Evolutionary conservation across 495 filamentous ascomycete genomes (phyloP).

Genomic region (Xylaria flabelliformis): DNA sequence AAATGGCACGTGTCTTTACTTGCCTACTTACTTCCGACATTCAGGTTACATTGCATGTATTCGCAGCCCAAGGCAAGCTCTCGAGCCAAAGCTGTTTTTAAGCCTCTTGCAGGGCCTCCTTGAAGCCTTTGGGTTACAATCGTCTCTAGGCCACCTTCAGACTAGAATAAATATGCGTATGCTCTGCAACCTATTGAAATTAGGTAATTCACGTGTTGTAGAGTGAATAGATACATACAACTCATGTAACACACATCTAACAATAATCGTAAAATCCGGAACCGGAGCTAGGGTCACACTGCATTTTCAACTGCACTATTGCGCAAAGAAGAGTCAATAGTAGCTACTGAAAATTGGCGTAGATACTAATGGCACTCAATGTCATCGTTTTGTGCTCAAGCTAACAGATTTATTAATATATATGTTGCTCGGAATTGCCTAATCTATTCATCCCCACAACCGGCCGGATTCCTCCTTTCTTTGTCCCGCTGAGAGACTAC

Average conservation of each 20-base stretch:
- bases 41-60: slow-evolving; percentile 5
- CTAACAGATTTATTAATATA: slow-evolving; percentile 25
- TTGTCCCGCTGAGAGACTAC: slow-evolving; percentile 26
- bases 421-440: slow-evolving; percentile 23
- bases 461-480: not conserved
- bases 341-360: not conserved
- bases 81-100: not conserved
- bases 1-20: slow-evolving; percentile 21
- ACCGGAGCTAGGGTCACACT: not conserved
- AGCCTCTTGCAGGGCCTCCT: not conserved
- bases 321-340: not conserved
- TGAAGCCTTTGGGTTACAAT: not conserved
- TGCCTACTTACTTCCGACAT: slow-evolving; percentile 14
- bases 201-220: not conserved
- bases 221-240: not conserved
- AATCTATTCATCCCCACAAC: slow-evolving; percentile 20
- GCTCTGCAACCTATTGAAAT: not conserved
- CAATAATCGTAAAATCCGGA: not conserved
- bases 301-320: not conserved
- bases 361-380: not conserved
- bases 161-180: not conserved
- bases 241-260: not conserved
- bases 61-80: not conserved
- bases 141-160: not conserved
- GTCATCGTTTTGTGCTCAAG: not conserved